Evolutionary conservation across 352 stramenopile genomes (phyloP).

Genomic region (Pythium brachiatum): DNA sequence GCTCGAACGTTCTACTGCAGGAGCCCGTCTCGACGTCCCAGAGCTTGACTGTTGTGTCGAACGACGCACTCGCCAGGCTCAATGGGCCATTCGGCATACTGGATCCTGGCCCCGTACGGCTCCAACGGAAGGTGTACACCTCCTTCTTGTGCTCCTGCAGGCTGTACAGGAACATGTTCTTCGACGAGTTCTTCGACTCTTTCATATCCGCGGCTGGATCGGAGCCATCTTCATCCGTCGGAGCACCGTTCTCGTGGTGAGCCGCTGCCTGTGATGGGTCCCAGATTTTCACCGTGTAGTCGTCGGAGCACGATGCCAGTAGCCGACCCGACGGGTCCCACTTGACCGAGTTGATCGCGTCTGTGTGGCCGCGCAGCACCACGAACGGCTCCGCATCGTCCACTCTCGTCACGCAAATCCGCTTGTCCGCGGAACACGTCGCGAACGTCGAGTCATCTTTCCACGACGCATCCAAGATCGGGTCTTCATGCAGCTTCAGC

Average conservation of each 20-base stretch:
- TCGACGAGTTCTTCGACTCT: slow-evolving; percentile 17
- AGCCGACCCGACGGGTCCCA: slow-evolving; percentile 94
- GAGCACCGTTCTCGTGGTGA: slow-evolving; percentile 12
- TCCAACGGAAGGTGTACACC: slow-evolving; percentile 94
- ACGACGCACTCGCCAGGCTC: slow-evolving; percentile 93
- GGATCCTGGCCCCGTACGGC: slow-evolving; percentile 73
- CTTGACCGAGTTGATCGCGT: slow-evolving; percentile 98
- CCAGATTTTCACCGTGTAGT: slow-evolving; percentile 98
- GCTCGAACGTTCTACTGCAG: slow-evolving; percentile 91
- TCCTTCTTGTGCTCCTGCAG: slow-evolving; percentile 92
- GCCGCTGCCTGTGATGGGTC: slow-evolving; percentile 48
- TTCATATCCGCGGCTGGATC: slow-evolving; percentile 17
- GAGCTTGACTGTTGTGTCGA: slow-evolving; percentile 94
- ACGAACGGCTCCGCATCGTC: slow-evolving; percentile 72
- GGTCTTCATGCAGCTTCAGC: slow-evolving; percentile 91
- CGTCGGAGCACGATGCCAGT: slow-evolving; percentile 97
- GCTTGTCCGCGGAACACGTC: slow-evolving; percentile 93
- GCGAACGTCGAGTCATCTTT: slow-evolving; percentile 94
- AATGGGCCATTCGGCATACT: slow-evolving; percentile 60
- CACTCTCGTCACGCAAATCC: slow-evolving; percentile 89
- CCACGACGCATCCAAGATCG: slow-evolving; percentile 92
- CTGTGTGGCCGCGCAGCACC: slow-evolving; percentile 90
- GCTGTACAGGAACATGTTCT: slow-evolving; percentile 64
- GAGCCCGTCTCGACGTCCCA: slow-evolving; percentile 91
- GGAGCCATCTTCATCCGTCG: slow-evolving; percentile 16